Base-by-base conservation (phyloP, 148 eudicot genomes). In the Cornus florida region DNA sequence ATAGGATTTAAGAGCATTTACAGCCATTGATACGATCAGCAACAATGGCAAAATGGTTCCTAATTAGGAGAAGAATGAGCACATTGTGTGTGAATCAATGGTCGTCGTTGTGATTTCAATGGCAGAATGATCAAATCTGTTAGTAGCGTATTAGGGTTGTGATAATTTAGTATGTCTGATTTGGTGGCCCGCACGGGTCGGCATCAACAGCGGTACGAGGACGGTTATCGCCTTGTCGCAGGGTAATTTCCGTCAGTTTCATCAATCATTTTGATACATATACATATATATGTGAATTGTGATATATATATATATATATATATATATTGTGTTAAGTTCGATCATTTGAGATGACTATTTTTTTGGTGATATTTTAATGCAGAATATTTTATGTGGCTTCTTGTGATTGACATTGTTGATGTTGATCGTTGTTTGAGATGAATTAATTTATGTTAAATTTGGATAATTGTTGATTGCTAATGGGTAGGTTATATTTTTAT, bases 161-260 rank as follows among this genome's bases (percentile, higher is more conserved):
- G 48, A 0, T 24, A 10, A 67, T 67, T 67, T 67, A 74, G 79
- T 7, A 87, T 87, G 87, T 75, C 82, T 43, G 85, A 84, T 75
- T 83, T 88, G 79, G 88, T 88, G 83, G 88, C 86, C 48, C 84
- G 90, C 62, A 88, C 83, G 53, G 88, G 86, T 81, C 88, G 86
- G 78, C 88, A 78, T 83, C 86, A 83, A 67, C 90, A 85, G 80
- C 79, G 90, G 69, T 88, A 88, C 62, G 81, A 85, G 68, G 86
- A 70, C 75, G 88, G 86, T 24, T 85, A 83, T 88, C 88, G 90
- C 77, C 90, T 86, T 80, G 86, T 88, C 81, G 87, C 90, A 64
- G 87, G 88, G 90, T 85, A 87, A 28, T 68, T 19, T 32, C 33
- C 31, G 11, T 10, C 35, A 13, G 10, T 24, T 77, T 24, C 20